Conservation (phyloP, 176 grass and related monocot species). For the Metroxylon sagu region DNA sequence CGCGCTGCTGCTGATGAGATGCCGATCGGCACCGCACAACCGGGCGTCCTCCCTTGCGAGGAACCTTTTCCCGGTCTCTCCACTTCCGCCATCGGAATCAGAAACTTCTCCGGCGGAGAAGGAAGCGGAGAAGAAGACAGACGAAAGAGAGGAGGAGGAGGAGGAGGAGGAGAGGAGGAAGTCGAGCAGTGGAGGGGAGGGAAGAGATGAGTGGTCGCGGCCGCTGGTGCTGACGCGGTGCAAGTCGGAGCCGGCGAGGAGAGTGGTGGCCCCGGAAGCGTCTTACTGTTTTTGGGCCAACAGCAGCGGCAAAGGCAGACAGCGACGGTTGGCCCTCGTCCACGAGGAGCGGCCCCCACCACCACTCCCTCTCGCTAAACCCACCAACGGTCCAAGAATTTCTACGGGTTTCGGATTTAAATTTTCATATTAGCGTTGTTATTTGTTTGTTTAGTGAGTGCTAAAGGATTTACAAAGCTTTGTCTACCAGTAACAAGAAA, state of each 20-base stretch:
- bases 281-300: conserved; percentile 65
- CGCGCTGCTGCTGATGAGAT: conserved; percentile 91
- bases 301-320: conserved; percentile 43
- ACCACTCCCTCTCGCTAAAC: conserved; percentile 4
- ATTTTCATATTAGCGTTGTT: no score
- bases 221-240: conserved; percentile 72
- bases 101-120: conserved; percentile 25
- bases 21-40: conserved; percentile 92
- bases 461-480: no score
- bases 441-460: no score
- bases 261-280: conserved; percentile 25
- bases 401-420: no score
- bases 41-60: conserved; percentile 43
- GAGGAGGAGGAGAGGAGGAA: neutral
- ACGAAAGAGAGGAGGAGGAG: conserved; percentile 10
- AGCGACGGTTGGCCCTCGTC: neutral
- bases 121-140: neutral
- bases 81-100: neutral
- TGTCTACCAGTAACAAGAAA: no score
- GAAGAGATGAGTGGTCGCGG: conserved; percentile 17
- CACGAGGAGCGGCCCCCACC: conserved; percentile 21
- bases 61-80: conserved; percentile 25
- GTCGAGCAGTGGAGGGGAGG: neutral
- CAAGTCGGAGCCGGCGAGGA: conserved; percentile 85
- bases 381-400: no score